Percentiles rank a stretch among this genome's conserved stretches.
phyloP scores from a whole-genome alignment of 495 filamentous ascomycete species.

The Aspergillus incahuasiensis region DNA sequence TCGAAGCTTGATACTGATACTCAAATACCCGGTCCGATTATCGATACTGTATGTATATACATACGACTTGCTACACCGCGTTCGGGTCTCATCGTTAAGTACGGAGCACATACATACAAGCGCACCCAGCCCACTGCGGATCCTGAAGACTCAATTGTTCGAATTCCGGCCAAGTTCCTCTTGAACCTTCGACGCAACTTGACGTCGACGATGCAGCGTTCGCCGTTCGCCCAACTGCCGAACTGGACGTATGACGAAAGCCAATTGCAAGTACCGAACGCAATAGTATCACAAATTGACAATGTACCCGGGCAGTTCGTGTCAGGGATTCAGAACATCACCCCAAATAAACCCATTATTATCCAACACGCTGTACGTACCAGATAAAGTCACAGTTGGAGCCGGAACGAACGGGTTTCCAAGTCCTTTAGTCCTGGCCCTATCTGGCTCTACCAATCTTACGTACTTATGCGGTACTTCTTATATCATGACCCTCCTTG shows the following conservation, averaged over 20 bases:
- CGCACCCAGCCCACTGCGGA: constrained; percentile 22
- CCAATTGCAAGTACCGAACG: not conserved
- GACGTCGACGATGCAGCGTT: not conserved
- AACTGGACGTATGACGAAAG: not conserved
- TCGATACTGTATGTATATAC: constrained; percentile 1
- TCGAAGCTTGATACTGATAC: not conserved
- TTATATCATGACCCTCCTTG: not conserved
- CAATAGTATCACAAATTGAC: no score
- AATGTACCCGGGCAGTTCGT: no score
- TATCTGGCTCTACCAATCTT: not conserved
- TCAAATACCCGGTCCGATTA: not conserved
- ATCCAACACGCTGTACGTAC: not conserved
- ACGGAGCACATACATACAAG: not conserved
- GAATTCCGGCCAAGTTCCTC: not conserved
- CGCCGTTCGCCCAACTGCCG: not conserved
- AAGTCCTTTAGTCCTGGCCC: no score
- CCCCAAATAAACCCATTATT: not conserved
- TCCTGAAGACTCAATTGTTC: constrained; percentile 7
- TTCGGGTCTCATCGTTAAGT: constrained; percentile 14
- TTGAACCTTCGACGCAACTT: not conserved
- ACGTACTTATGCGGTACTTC: not conserved
- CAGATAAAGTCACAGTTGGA: not conserved
- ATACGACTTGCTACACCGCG: constrained; percentile 17
- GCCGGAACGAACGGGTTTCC: not conserved
- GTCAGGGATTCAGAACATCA: not conserved